A percentile compares a stretch with the other conserved stretches of the same genome.
Conservation (phyloP, 2,329 filamentous ascomycete genomes). For the Ophiostoma populinum region DNA sequence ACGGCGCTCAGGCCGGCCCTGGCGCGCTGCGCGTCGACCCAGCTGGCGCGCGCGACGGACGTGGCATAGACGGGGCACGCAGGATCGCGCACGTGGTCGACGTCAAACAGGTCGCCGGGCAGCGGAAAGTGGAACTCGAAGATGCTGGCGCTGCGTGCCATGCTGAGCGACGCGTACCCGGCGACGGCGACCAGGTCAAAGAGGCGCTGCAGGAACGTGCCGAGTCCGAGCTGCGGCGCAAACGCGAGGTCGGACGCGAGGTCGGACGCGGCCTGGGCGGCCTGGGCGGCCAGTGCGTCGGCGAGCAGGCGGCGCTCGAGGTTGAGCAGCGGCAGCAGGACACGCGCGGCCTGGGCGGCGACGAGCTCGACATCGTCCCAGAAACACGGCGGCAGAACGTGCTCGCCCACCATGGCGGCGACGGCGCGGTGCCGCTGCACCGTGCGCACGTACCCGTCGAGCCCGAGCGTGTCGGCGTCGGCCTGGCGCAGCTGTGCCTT, state of each 20-base stretch:
- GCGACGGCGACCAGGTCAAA: slow-evolving; percentile 18
- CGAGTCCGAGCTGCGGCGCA: no score
- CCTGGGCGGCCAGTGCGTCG: slow-evolving; percentile 1
- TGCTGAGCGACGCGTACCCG: slow-evolving; percentile 16
- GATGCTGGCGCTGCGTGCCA: slow-evolving; percentile 16
- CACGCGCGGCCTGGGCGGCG: slow-evolving; percentile 15
- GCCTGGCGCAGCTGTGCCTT: slow-evolving; percentile 15
- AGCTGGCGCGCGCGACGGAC: not conserved
- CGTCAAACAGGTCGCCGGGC: slow-evolving; percentile 14
- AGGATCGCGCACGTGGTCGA: slow-evolving; percentile 9
- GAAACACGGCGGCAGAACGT: slow-evolving; percentile 18
- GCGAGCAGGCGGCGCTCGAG: slow-evolving; percentile 12
- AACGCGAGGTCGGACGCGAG: no score
- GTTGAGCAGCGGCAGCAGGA: slow-evolving; percentile 21
- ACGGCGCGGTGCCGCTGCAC: slow-evolving; percentile 16
- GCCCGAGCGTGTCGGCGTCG: slow-evolving; percentile 16
- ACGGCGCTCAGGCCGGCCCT: not conserved
- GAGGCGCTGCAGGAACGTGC: slow-evolving; percentile 16
- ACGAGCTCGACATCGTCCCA: slow-evolving; percentile 21
- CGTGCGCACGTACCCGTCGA: slow-evolving; percentile 22
- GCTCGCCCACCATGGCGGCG: slow-evolving; percentile 13
- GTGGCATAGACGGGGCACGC: slow-evolving; percentile 4
- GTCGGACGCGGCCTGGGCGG: no score
- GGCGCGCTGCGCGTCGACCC: not conserved
- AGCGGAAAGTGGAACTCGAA: slow-evolving; percentile 16